phyloP scores from a whole-genome alignment of 306 rosid species.

The Lithocarpus polystachyus region DNA sequence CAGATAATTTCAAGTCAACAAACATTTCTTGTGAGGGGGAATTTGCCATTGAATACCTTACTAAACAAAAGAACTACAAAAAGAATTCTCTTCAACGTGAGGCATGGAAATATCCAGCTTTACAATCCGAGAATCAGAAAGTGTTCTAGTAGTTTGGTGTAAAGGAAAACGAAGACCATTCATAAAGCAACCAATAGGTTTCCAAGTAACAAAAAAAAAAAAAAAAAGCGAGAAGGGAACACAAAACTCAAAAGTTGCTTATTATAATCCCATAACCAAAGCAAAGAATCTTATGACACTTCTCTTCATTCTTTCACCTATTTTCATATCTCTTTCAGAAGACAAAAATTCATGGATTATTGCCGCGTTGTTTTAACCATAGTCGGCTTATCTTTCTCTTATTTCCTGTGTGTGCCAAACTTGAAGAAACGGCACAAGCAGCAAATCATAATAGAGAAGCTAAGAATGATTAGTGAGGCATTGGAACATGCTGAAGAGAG shows the following conservation, averaged over 20 bases:
- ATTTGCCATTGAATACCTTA: background rate
- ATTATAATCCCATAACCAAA: background rate
- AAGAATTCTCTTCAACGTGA: background rate
- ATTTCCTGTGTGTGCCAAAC: slow-evolving; percentile 36
- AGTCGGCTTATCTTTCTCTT: slow-evolving; percentile 53
- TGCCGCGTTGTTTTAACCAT: slow-evolving; percentile 25
- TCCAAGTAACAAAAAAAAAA: background rate
- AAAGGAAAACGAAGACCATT: no score
- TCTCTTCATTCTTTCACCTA: background rate
- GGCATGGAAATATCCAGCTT: background rate
- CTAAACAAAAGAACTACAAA: background rate
- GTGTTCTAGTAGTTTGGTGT: no score
- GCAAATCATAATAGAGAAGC: slow-evolving; percentile 35
- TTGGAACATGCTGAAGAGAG: slow-evolving; percentile 58
- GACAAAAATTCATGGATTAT: slow-evolving; percentile 22
- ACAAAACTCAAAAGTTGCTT: background rate
- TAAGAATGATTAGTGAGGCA: slow-evolving; percentile 44
- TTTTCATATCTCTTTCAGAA: background rate
- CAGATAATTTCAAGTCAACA: no score
- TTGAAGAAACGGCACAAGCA: slow-evolving; percentile 37
- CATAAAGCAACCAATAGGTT: no score
- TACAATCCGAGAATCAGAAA: no score
- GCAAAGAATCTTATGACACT: background rate
- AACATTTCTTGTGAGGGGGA: background rate
- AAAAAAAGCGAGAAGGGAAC: background rate